These are phyloP conservation scores for Cutaneotrichosporon cavernicola DNA, from an alignment of 1,284 basidiomycete species.

Conservation along the genomic window DNA sequence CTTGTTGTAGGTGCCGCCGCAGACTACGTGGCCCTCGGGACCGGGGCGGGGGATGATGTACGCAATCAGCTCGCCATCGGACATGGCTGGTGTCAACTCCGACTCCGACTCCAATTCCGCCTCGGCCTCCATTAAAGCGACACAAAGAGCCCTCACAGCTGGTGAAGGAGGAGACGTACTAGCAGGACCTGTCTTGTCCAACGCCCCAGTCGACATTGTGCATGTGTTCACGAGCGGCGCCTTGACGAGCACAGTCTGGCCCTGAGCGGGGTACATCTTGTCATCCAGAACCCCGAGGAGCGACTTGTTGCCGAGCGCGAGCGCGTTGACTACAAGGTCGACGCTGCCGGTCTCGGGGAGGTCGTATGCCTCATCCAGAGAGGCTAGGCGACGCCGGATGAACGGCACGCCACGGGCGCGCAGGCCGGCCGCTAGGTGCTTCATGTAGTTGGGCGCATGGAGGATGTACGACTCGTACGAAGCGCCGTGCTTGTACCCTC, in stretches of 20 bases:
- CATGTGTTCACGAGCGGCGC: slow-evolving; percentile 39
- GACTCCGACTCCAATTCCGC: neutral
- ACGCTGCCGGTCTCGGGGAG: slow-evolving; percentile 34
- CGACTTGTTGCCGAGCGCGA: slow-evolving; percentile 49
- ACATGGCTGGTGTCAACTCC: neutral
- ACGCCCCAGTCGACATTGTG: slow-evolving; percentile 21
- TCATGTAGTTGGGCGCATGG: slow-evolving; percentile 50
- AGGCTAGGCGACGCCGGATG: slow-evolving; percentile 41
- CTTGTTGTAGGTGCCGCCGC: slow-evolving; percentile 46
- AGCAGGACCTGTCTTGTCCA: neutral
- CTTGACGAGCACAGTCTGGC: slow-evolving; percentile 50
- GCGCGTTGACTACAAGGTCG: slow-evolving; percentile 55
- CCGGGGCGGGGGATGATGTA: slow-evolving; percentile 56
- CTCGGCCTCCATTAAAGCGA: slow-evolving; percentile 6
- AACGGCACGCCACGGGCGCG: slow-evolving; percentile 43
- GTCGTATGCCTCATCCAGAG: slow-evolving; percentile 51
- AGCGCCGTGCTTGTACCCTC: slow-evolving; percentile 32
- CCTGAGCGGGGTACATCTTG: slow-evolving; percentile 47
- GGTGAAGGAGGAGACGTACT: slow-evolving; percentile 6
- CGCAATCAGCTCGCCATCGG: slow-evolving; percentile 15
- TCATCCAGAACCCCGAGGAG: slow-evolving; percentile 50
- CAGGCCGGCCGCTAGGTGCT: slow-evolving; percentile 40
- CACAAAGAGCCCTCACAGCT: slow-evolving; percentile 1
- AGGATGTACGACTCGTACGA: slow-evolving; percentile 48
- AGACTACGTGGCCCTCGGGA: slow-evolving; percentile 46